Conservation (phyloP, 257 asterid genomes). For the Echites panduratus region DNA sequence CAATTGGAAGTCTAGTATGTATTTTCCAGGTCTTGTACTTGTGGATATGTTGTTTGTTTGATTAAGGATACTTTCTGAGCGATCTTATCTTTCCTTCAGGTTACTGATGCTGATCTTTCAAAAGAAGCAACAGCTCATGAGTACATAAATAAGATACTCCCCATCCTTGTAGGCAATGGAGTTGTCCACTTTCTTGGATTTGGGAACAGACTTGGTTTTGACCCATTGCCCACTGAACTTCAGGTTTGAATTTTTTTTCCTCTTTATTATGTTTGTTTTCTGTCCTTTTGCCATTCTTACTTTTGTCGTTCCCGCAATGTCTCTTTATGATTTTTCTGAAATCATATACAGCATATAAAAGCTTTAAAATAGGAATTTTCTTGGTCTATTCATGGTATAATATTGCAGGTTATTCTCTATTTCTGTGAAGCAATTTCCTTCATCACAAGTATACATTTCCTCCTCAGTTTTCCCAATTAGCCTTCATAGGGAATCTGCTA, state of each 20-base stretch:
- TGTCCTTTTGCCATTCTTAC: no score
- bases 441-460: neutral
- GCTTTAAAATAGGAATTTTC: neutral
- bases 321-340: neutral
- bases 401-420: neutral
- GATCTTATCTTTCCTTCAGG: constrained; percentile 31
- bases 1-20: constrained; percentile 78
- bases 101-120: constrained; percentile 84
- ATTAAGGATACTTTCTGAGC: constrained; percentile 11
- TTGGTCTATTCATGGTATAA: neutral
- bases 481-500: neutral
- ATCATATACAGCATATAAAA: neutral
- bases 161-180: constrained; percentile 53
- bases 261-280: neutral
- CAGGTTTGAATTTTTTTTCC: constrained; percentile 39
- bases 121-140: constrained; percentile 88
- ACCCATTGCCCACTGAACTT: constrained; percentile 63
- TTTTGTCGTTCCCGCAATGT: neutral
- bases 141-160: constrained; percentile 54
- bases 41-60: constrained; percentile 1
- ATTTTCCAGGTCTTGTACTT: constrained; percentile 12
- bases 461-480: neutral
- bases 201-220: constrained; percentile 89
- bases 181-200: constrained; percentile 91
- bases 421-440: neutral